phyloP scores from a whole-genome alignment of 2,329 filamentous ascomycete genomes.

The Fusarium cyanostomum region DNA sequence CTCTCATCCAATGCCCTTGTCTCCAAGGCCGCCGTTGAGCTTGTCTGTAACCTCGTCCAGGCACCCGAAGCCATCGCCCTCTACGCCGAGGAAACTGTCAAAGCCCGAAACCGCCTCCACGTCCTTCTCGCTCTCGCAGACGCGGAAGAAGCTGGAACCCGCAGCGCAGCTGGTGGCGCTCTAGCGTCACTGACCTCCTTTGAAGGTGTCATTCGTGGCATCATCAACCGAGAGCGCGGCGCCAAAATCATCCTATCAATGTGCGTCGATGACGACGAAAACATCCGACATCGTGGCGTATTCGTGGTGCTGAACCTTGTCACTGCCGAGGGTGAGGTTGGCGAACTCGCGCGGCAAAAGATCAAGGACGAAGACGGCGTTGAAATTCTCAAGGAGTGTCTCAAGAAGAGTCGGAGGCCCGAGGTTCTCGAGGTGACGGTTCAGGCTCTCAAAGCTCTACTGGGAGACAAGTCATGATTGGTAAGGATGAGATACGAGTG shows the following conservation, averaged over 20 bases:
- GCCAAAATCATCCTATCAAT: slow-evolving; percentile 82
- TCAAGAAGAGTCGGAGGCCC: slow-evolving; percentile 73
- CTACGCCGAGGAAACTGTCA: slow-evolving; percentile 73
- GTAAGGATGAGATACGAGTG: slow-evolving; percentile 3
- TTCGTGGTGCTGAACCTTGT: slow-evolving; percentile 81
- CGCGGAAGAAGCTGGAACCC: slow-evolving; percentile 80
- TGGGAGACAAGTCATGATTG: slow-evolving; percentile 53
- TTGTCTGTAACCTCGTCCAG: slow-evolving; percentile 90
- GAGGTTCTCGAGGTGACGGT: slow-evolving; percentile 78
- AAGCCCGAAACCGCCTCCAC: slow-evolving; percentile 79
- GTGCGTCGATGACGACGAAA: slow-evolving; percentile 77
- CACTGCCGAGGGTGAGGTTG: slow-evolving; percentile 71
- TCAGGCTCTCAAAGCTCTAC: slow-evolving; percentile 74
- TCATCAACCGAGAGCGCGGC: slow-evolving; percentile 77
- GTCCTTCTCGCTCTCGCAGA: slow-evolving; percentile 89
- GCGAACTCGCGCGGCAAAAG: slow-evolving; percentile 66
- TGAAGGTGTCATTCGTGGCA: slow-evolving; percentile 75
- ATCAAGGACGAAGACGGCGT: slow-evolving; percentile 71
- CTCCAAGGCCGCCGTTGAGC: slow-evolving; percentile 83
- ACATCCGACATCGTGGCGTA: slow-evolving; percentile 75
- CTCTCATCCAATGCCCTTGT: slow-evolving; percentile 79
- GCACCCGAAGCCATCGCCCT: slow-evolving; percentile 71
- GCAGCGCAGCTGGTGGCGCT: slow-evolving; percentile 87
- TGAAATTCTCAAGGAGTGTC: slow-evolving; percentile 73
- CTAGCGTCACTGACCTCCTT: slow-evolving; percentile 84